Conservation (phyloP, 2,329 filamentous ascomycete genomes). For the Neonectria punicea region DNA sequence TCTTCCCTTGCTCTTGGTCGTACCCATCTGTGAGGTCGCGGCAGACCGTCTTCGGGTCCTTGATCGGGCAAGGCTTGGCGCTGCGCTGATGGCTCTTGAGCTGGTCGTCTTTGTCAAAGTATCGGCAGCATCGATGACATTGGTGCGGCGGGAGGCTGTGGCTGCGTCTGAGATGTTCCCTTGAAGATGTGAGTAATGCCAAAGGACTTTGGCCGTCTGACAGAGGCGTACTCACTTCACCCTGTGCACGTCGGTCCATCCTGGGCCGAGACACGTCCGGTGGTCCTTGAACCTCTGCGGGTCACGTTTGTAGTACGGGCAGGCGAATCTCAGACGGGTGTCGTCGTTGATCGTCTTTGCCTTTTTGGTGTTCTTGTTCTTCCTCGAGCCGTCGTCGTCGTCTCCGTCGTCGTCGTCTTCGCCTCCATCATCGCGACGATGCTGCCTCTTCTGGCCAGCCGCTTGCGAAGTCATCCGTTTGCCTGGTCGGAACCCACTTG, state of each 20-base stretch:
- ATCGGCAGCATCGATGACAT: slow-evolving; percentile 33
- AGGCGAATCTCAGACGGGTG: slow-evolving; percentile 45
- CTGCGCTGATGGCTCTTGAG: slow-evolving; percentile 38
- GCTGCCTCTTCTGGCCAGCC: slow-evolving; percentile 34
- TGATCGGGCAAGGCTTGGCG: slow-evolving; percentile 30
- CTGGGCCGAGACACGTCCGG: slow-evolving; percentile 40
- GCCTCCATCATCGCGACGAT: slow-evolving; percentile 31
- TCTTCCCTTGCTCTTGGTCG: slow-evolving; percentile 37
- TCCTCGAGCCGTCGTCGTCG: slow-evolving; percentile 44
- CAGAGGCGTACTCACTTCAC: slow-evolving; percentile 36
- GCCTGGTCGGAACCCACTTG: slow-evolving; percentile 30
- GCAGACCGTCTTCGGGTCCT: slow-evolving; percentile 22
- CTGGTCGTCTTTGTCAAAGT: slow-evolving; percentile 32
- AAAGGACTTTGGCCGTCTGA: background rate
- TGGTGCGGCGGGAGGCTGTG: slow-evolving; percentile 35
- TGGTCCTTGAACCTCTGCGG: slow-evolving; percentile 38
- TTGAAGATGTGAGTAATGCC: slow-evolving; percentile 9
- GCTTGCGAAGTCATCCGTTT: slow-evolving; percentile 15
- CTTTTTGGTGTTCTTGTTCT: slow-evolving; percentile 49
- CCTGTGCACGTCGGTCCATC: slow-evolving; percentile 36
- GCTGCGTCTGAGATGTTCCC: slow-evolving; percentile 39
- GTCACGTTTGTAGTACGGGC: slow-evolving; percentile 51
- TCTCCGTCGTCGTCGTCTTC: slow-evolving; percentile 44
- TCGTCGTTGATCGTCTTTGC: slow-evolving; percentile 49
- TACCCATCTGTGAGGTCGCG: slow-evolving; percentile 36